These are phyloP conservation scores for Xylaria sp. DNA, from an alignment of 2,329 filamentous ascomycete species.

Conservation along the genomic window DNA sequence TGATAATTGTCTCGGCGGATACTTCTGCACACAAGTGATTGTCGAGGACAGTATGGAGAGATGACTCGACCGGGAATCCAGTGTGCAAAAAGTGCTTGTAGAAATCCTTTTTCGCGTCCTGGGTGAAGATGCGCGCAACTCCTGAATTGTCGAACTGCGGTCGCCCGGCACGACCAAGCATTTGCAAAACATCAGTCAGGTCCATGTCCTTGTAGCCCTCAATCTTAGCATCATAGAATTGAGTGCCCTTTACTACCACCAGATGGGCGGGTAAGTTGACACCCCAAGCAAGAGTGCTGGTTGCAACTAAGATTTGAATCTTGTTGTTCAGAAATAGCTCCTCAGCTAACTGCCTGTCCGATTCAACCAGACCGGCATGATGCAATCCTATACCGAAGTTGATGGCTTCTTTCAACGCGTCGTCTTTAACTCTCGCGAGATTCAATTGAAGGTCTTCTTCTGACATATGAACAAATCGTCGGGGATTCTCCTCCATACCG, in stretches of 20 bases:
- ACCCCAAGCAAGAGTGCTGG: conserved; percentile 96
- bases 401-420: conserved; percentile 90
- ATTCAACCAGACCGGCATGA: conserved; percentile 95
- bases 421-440: conserved; percentile 90
- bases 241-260: conserved; percentile 97
- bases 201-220: conserved; percentile 99
- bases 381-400: conserved; percentile 97
- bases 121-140: conserved; percentile 96
- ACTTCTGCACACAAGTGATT: conserved; percentile 97
- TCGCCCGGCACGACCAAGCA: conserved; percentile 94
- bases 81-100: conserved; percentile 99
- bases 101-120: conserved; percentile 97
- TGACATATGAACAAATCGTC: conserved; percentile 91
- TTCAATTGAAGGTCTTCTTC: conserved; percentile 93
- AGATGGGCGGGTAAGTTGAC: conserved; percentile 97
- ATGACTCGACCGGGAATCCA: conserved; percentile 96
- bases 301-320: conserved; percentile 95
- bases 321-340: conserved; percentile 98
- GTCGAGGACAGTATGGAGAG: conserved; percentile 93
- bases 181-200: conserved; percentile 95
- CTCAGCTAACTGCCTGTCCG: conserved; percentile 89
- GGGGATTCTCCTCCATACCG: conserved; percentile 97
- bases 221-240: conserved; percentile 97
- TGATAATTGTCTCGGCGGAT: conserved; percentile 89
- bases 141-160: conserved; percentile 97